These are phyloP conservation scores for Neocucurbitaria cava DNA, from an alignment of 2,329 filamentous ascomycete genomes.

Conservation along the genomic window DNA sequence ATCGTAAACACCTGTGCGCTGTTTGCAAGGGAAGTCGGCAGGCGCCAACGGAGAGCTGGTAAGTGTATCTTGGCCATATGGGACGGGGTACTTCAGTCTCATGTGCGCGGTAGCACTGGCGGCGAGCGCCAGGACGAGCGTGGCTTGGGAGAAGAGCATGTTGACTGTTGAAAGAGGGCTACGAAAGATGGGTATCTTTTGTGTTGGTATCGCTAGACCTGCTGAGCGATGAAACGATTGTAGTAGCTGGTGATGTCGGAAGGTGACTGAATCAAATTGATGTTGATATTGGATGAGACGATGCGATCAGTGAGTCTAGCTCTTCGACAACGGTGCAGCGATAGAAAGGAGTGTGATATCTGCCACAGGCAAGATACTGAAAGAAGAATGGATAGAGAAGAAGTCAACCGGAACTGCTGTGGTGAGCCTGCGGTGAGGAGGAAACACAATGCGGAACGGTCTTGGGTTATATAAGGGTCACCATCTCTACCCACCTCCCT, in stretches of 20 bases:
- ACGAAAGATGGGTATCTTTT: constrained; percentile 23
- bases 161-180: constrained; percentile 42
- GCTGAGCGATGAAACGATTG: constrained; percentile 43
- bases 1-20: constrained; percentile 56
- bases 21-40: constrained; percentile 83
- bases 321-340: constrained; percentile 28
- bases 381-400: constrained; percentile 26
- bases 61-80: constrained; percentile 59
- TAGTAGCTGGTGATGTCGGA: constrained; percentile 16
- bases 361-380: constrained; percentile 46
- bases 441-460: constrained; percentile 23
- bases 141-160: constrained; percentile 57
- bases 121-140: constrained; percentile 63
- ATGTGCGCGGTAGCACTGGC: constrained; percentile 75
- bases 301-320: constrained; percentile 26
- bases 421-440: constrained; percentile 29
- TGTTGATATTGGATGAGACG: constrained; percentile 5
- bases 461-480: constrained; percentile 29
- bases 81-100: constrained; percentile 71
- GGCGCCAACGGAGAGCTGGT: constrained; percentile 70
- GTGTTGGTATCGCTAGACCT: constrained; percentile 46
- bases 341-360: constrained; percentile 41
- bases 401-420: constrained; percentile 32
- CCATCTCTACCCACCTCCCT: constrained; percentile 19
- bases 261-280: constrained; percentile 8